phyloP scores from a whole-genome alignment of 129 eudicot species.

The Flaveria trinervia region DNA sequence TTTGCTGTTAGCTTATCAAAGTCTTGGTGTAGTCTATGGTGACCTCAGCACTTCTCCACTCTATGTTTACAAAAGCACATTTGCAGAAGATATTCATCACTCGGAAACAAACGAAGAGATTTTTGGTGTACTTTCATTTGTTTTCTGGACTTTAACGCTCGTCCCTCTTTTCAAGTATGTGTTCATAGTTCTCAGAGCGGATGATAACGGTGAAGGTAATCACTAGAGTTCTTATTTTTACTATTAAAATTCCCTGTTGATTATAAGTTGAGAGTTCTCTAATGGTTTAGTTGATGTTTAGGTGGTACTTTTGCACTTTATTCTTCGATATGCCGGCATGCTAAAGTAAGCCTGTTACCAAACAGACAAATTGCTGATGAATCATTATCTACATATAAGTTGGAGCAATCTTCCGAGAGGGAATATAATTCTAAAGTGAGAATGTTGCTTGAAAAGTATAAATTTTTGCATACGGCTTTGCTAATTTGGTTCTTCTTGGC shows the following conservation, averaged over 20 bases:
- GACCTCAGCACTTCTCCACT: conserved; percentile 86
- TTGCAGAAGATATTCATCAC: conserved; percentile 79
- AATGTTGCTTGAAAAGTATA: conserved; percentile 69
- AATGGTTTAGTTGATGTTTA: conserved; percentile 28
- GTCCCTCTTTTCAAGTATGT: conserved; percentile 82
- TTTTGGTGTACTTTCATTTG: conserved; percentile 77
- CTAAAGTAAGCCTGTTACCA: conserved; percentile 81
- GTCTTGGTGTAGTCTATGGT: conserved; percentile 85
- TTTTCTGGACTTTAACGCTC: conserved; percentile 80
- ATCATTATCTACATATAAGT: conserved; percentile 66
- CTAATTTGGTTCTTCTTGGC: conserved; percentile 80
- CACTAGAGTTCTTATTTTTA: not conserved
- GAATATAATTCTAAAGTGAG: conserved; percentile 56
- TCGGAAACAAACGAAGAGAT: conserved; percentile 85
- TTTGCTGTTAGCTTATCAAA: conserved; percentile 75
- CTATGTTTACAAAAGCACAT: conserved; percentile 78
- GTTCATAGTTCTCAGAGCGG: conserved; percentile 76
- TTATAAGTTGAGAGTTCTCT: not conserved
- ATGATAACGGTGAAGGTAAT: conserved; percentile 84
- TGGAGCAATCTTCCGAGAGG: conserved; percentile 65
- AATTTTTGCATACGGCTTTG: conserved; percentile 72
- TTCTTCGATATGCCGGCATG: conserved; percentile 80
- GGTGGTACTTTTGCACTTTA: conserved; percentile 89
- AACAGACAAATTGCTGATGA: conserved; percentile 78
- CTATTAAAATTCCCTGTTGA: not conserved